A percentile compares a stretch with the other conserved stretches of the same genome.
These are phyloP conservation scores for Picea mariana DNA, from an alignment of 83 land plant species.

Conservation along the genomic window DNA sequence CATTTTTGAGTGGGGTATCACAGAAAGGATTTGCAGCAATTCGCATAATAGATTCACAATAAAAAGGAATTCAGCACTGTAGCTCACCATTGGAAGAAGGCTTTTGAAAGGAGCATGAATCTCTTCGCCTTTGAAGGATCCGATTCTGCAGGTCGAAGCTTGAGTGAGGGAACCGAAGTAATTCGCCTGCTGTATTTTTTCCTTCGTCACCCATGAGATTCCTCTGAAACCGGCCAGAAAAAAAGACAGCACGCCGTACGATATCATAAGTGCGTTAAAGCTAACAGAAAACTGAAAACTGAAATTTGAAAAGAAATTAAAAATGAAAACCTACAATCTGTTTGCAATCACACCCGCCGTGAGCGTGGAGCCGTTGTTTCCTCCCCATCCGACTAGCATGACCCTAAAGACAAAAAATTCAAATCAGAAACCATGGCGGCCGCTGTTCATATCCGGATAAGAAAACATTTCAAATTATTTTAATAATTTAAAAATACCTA, in stretches of 20 bases:
- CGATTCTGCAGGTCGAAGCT: constrained; percentile 85
- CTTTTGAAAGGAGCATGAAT: too few relatives aligned
- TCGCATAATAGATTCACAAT: too few relatives aligned
- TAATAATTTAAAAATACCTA: background rate
- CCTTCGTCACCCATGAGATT: constrained; percentile 97
- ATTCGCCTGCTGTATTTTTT: constrained; percentile 88
- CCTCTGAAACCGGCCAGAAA: constrained; percentile 28
- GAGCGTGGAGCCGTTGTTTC: constrained; percentile 94
- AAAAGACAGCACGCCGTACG: too few relatives aligned
- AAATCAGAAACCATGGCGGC: too few relatives aligned
- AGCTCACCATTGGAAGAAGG: constrained; percentile 21
- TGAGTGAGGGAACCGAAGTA: constrained; percentile 97
- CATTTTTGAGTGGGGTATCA: too few relatives aligned
- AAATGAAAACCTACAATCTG: too few relatives aligned
- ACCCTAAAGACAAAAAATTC: constrained; percentile 42
- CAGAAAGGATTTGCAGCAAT: too few relatives aligned
- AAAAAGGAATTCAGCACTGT: constrained; percentile 55
- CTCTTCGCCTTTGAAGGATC: constrained; percentile 18
- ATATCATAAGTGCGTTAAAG: too few relatives aligned
- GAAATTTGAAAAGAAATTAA: too few relatives aligned
- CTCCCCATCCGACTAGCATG: constrained; percentile 99
- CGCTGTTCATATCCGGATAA: background rate
- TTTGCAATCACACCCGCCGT: constrained; percentile 48
- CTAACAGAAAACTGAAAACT: too few relatives aligned
- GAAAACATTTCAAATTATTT: background rate